Evolutionary conservation across 108 stramenopile genomes (phyloP), one percentile per base, ranked within the genome.

Genomic region (Cyclotella atomus): DNA sequence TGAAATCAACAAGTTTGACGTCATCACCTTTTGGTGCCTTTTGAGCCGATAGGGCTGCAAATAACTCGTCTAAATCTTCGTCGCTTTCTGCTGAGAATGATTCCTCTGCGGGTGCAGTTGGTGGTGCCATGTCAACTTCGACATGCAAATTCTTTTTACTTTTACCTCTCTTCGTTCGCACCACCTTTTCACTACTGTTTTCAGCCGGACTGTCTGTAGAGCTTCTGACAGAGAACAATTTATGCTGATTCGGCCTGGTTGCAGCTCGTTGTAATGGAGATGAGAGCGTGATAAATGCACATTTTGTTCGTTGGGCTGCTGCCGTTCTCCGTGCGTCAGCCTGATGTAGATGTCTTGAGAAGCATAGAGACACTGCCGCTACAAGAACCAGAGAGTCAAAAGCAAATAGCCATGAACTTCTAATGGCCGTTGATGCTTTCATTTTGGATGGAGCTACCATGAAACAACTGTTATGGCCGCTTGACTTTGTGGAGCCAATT

Each of bases 1-100:
- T 79, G 25, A 79, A 79, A 65, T 79, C 77, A 20, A 79, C 77
- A 43, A 79, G 46, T 66, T 59, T 79, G 34, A 65, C 60, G 12
- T 49, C 47, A 49, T 49, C 47, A 49, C 47, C n/a, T 9, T 17
- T 12, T n/a, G 47, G 47, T 49, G 9, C 16, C n/a, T 49, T 49
- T n/a, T 49, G 47, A 49, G 47, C 10, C 10, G 47, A 10, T n/a
- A 49, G 9, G n/a, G 47, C 47, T 49, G 10, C n/a, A n/a, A 49
- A 49, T n/a, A 49, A 49, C 4, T 49, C 47, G n/a, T 49, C 47
- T n/a, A 49, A 17, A 4, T 49, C 17, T 12, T 9, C 47, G 47
- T 10, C 47, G 4, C n/a, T n/a, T 49, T 49, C 47, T n/a, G n/a
- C n/a, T n/a, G n/a, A 49, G 4, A 49, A 17, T 19, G 9, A 4